Conservation (phyloP, 257 asterid species). For the Ilex aquifolium region DNA sequence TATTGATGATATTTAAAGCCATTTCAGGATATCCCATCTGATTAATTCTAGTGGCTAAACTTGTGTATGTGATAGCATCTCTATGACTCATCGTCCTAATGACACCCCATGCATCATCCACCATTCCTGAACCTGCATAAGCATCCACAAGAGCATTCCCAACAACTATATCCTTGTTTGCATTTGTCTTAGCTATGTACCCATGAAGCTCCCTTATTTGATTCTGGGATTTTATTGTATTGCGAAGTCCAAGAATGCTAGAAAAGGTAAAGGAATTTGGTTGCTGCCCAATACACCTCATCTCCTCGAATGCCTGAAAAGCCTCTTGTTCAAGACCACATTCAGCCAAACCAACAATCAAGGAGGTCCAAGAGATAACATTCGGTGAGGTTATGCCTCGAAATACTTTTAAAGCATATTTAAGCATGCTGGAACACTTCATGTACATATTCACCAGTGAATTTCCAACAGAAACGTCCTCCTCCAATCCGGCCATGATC, state of each 20-base stretch:
- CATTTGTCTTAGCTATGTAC: conserved; percentile 18
- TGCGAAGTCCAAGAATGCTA: conserved; percentile 20
- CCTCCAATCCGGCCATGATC: conserved; percentile 7
- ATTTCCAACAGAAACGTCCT: conserved; percentile 13
- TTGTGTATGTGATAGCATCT: conserved; percentile 19
- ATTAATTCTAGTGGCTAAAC: conserved; percentile 10
- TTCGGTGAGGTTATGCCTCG: conserved; percentile 2
- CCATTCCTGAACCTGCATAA: conserved; percentile 25
- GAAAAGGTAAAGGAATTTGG: conserved; percentile 30
- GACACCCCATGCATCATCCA: conserved; percentile 13
- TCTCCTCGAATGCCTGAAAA: conserved; percentile 6
- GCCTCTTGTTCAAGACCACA: background rate
- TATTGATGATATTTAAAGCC: conserved; percentile 6
- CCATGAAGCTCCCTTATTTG: conserved; percentile 27
- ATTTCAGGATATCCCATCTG: conserved; percentile 4
- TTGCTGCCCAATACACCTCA: background rate
- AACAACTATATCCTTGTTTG: conserved; percentile 16
- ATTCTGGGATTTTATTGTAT: conserved; percentile 1
- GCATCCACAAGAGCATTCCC: conserved; percentile 40
- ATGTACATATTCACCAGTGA: conserved; percentile 5
- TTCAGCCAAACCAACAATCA: background rate
- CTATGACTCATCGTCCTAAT: conserved; percentile 7
- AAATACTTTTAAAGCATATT: conserved; percentile 1
- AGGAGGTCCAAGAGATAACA: conserved; percentile 1
- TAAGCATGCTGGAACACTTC: background rate